Conservation (phyloP, 2,329 filamentous ascomycete genomes). For the Clonostachys rhizophaga region DNA sequence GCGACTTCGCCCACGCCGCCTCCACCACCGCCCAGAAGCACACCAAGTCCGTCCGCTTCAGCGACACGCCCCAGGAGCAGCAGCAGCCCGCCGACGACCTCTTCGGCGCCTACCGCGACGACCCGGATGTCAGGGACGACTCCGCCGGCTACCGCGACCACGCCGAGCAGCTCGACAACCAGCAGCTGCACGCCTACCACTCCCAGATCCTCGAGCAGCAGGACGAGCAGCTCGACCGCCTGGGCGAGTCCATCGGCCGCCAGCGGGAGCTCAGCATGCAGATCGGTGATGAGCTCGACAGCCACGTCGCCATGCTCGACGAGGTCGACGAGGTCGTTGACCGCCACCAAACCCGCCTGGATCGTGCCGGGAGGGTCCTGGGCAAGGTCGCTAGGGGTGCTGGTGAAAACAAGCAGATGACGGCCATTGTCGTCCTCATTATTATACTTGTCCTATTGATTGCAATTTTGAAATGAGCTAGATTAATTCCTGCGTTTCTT, state of each 20-base stretch:
- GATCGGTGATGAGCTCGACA: constrained; percentile 93
- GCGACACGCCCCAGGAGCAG: constrained; percentile 47
- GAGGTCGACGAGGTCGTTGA: constrained; percentile 83
- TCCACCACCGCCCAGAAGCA: constrained; percentile 44
- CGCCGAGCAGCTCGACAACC: constrained; percentile 62
- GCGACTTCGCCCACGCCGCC: constrained; percentile 62
- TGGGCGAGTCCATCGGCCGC: constrained; percentile 81
- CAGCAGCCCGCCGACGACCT: constrained; percentile 21
- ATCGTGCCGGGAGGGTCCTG: constrained; percentile 69
- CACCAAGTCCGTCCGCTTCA: constrained; percentile 81
- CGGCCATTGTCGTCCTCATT: constrained; percentile 75
- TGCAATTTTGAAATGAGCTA: constrained; percentile 65
- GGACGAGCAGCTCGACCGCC: constrained; percentile 84
- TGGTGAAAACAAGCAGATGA: constrained; percentile 84
- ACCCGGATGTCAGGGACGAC: constrained; percentile 41
- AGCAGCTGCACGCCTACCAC: constrained; percentile 86
- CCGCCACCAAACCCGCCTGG: constrained; percentile 70
- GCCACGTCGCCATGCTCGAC: constrained; percentile 83
- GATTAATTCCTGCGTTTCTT: background rate
- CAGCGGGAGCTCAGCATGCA: constrained; percentile 92
- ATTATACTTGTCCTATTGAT: constrained; percentile 79
- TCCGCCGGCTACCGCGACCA: constrained; percentile 55
- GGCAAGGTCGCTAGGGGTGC: constrained; percentile 69
- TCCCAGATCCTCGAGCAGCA: constrained; percentile 77
- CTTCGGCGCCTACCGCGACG: constrained; percentile 61